These are phyloP conservation scores for Dothistroma pini DNA, from an alignment of 2,329 filamentous ascomycete genomes.

Conservation along the genomic window DNA sequence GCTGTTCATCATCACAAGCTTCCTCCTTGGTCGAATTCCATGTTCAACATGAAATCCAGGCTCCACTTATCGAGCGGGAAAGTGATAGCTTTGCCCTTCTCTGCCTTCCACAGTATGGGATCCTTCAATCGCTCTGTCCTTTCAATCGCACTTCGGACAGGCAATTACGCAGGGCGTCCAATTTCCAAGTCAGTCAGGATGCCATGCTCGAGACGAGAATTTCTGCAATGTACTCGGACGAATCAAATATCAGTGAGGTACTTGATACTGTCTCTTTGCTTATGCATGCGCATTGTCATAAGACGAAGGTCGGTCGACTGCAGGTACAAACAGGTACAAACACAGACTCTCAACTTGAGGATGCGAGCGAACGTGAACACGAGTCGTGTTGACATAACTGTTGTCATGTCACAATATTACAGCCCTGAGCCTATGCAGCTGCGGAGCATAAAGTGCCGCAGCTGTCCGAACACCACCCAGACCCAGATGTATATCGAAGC, in stretches of 20 bases:
- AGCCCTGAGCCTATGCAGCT: not conserved
- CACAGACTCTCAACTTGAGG: not conserved
- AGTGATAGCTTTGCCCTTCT: not conserved
- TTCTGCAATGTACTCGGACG: not conserved
- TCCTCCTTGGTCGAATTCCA: not conserved
- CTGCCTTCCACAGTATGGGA: not conserved
- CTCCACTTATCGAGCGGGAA: not conserved
- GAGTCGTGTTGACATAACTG: not conserved
- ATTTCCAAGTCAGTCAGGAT: not conserved
- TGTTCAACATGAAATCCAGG: not conserved
- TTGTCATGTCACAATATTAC: not conserved
- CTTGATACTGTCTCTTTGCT: not conserved
- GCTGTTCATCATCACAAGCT: not conserved
- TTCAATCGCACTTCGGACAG: not conserved
- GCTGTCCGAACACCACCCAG: not conserved
- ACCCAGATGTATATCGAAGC: slow-evolving; percentile 4
- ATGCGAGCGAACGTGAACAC: not conserved
- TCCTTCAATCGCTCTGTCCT: not conserved
- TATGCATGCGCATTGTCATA: not conserved
- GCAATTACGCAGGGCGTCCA: not conserved
- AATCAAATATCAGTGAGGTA: not conserved
- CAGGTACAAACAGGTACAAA: not conserved
- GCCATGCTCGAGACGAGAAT: not conserved
- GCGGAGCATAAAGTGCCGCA: not conserved
- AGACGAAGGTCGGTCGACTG: not conserved